A percentile compares a stretch with the other conserved stretches of the same genome.
Conservation (phyloP, 2,329 filamentous ascomycete species). For the Sporothrix sp. region DNA sequence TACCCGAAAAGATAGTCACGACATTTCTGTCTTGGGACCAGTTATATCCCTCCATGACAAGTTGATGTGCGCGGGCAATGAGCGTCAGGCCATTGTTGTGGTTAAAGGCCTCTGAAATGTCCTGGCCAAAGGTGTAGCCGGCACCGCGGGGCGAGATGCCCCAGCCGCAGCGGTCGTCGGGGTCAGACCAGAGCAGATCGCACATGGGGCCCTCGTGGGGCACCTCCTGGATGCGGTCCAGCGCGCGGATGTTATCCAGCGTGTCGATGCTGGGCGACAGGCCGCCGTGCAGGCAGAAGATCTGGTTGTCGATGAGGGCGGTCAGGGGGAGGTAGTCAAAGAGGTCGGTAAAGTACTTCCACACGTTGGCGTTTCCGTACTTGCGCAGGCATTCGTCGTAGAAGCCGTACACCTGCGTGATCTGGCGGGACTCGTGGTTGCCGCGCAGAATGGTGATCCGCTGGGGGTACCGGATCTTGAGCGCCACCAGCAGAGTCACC, state of each 20-base stretch:
- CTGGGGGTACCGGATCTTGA: constrained; percentile 96
- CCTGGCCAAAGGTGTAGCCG: constrained; percentile 91
- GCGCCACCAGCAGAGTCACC: constrained; percentile 86
- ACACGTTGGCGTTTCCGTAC: constrained; percentile 97
- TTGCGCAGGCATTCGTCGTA: constrained; percentile 98
- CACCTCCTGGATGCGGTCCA: constrained; percentile 96
- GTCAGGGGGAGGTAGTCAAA: constrained; percentile 98
- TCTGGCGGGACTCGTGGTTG: constrained; percentile 98
- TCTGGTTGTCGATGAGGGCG: constrained; percentile 96
- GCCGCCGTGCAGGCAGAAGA: constrained; percentile 96
- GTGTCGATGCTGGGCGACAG: constrained; percentile 94
- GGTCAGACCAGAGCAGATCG: constrained; percentile 95
- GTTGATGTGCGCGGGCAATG: constrained; percentile 90
- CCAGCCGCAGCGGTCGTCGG: constrained; percentile 93
- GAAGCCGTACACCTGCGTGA: constrained; percentile 98
- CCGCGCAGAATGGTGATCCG: constrained; percentile 97
- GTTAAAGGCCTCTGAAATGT: constrained; percentile 98
- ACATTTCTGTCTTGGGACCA: constrained; percentile 98
- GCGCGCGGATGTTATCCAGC: constrained; percentile 85
- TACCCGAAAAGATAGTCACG: constrained; percentile 96
- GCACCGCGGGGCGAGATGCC: constrained; percentile 91
- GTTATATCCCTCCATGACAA: constrained; percentile 99
- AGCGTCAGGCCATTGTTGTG: constrained; percentile 96
- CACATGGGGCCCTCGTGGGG: constrained; percentile 98
- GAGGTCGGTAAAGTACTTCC: constrained; percentile 98